Evolutionary conservation across 495 filamentous ascomycete genomes (phyloP).

Genomic region (Oidiodendron maius): DNA sequence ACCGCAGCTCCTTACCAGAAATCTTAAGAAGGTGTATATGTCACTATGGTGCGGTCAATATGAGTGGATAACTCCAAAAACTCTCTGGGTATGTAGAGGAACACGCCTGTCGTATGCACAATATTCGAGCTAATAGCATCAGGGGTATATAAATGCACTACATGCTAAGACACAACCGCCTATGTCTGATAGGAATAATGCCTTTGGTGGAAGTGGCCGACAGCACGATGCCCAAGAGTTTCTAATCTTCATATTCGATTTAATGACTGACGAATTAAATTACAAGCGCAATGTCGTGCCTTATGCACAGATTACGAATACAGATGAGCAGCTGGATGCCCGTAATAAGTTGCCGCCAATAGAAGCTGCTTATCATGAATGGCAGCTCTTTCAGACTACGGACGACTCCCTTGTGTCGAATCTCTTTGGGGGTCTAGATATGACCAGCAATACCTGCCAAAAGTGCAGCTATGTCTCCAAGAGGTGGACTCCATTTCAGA

Average conservation of each 20-base stretch:
- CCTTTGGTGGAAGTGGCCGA: conserved; percentile 37
- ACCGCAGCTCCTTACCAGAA: conserved; percentile 71
- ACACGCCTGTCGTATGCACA: neutral
- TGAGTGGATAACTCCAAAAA: conserved; percentile 47
- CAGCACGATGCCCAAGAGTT: conserved; percentile 82
- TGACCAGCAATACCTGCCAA: neutral
- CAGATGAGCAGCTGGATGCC: conserved; percentile 34
- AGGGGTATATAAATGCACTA: conserved; percentile 31
- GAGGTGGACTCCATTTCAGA: neutral
- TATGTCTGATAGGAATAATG: conserved; percentile 6
- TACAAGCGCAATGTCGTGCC: conserved; percentile 31
- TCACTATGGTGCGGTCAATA: conserved; percentile 61
- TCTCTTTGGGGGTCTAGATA: neutral
- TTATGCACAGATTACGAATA: conserved; percentile 47
- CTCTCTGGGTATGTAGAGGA: conserved; percentile 50
- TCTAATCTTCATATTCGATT: conserved; percentile 64
- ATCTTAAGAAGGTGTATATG: conserved; percentile 68
- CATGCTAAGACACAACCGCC: conserved; percentile 20
- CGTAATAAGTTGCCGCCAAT: conserved; percentile 21
- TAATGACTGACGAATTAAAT: conserved; percentile 73
- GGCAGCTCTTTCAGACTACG: neutral
- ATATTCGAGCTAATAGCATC: neutral
- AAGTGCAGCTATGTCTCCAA: neutral
- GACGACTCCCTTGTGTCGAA: neutral
- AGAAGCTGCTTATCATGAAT: conserved; percentile 3